Percentiles rank a stretch among this genome's conserved stretches.
Evolutionary conservation across 2,329 filamentous ascomycete genomes (phyloP).

Genomic region (Annulohypoxylon truncatum): DNA sequence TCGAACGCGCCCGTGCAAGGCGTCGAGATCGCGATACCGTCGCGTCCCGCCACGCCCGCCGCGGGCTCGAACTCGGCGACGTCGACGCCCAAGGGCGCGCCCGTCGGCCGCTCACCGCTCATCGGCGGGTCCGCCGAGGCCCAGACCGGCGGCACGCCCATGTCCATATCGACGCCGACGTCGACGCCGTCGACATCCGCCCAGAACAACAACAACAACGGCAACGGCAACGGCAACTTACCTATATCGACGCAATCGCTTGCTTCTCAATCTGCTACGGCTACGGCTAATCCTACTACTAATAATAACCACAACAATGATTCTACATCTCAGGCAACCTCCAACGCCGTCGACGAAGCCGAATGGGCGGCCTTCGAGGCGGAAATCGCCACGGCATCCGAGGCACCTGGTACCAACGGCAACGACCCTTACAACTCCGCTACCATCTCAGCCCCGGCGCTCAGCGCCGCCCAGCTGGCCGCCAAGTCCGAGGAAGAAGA

Average conservation of each 20-base stretch:
- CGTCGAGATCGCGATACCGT: constrained; percentile 72
- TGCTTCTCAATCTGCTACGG: constrained; percentile 15
- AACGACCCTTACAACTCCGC: constrained; percentile 54
- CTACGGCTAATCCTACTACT: constrained; percentile 6
- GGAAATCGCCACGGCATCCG: constrained; percentile 69
- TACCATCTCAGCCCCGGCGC: constrained; percentile 75
- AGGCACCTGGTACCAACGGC: constrained; percentile 43
- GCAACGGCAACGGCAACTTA: constrained; percentile 4
- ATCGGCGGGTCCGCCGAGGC: constrained; percentile 46
- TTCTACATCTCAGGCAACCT: constrained; percentile 18
- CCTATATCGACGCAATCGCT: constrained; percentile 45
- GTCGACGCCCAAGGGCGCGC: constrained; percentile 56
- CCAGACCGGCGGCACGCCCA: constrained; percentile 21
- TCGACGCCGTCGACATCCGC: background rate
- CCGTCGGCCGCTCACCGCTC: constrained; percentile 54
- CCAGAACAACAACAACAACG: background rate
- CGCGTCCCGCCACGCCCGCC: constrained; percentile 69
- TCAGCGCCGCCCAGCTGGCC: constrained; percentile 72
- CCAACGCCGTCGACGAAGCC: constrained; percentile 70
- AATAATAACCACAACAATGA: too few species aligned
- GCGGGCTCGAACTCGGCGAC: constrained; percentile 57
- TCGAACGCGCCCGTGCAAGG: constrained; percentile 66
- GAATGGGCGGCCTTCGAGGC: constrained; percentile 91
- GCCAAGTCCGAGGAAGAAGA: constrained; percentile 63
- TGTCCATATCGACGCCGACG: background rate